Base-by-base conservation (phyloP, 1,284 basidiomycete genomes). In the Naganishia cerealis region DNA sequence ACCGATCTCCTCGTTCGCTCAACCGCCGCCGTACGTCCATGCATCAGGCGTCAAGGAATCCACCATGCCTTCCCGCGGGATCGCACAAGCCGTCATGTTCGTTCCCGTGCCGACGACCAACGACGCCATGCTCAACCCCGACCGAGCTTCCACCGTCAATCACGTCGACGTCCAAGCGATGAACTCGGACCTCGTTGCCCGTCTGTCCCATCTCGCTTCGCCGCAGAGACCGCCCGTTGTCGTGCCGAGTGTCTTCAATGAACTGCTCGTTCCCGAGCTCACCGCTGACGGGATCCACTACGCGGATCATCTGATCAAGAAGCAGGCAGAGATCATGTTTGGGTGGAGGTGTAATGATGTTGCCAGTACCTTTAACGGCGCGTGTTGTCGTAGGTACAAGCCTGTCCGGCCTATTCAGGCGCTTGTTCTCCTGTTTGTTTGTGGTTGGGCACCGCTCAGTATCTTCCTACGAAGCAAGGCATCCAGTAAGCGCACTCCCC, bases 201-300 rank as follows among this genome's bases (percentile, higher is more conserved):
- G 90, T 52, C 84, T 91, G 36, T 65, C 73, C 72, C 53, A 78
- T 62, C 38, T 40, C 9, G 76, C 81, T 72, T 71, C 77, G 57
- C 57, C 54, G 10, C 54, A 59, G 24, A 56, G 68, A 38, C 62
- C 70, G 9, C 84, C 85, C 1, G 82, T 90, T 43, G 83, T 85
- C 26, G 81, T 92, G 29, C 89, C 90, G 16, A 81, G 85, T 42
- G 89, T 88, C 2, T 90, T 94, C 81, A 94, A 94, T 77, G 76
- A 84, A 48, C 87, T 93, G 84, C 81, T 92, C 39, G 85, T 88
- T 70, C 83, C 86, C 36, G 85, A 85, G 0, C 84, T 90, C 75
- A 93, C 92, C 6, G 82, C 85, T 56, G 92, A 95, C 73, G 92
- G 92, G 1, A 81, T 95, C 15, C 92, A 94, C 78, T 94, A 88